Evolutionary conservation across 805 yeast species (phyloP).

Genomic region (Metschnikowia aberdeeniae): DNA sequence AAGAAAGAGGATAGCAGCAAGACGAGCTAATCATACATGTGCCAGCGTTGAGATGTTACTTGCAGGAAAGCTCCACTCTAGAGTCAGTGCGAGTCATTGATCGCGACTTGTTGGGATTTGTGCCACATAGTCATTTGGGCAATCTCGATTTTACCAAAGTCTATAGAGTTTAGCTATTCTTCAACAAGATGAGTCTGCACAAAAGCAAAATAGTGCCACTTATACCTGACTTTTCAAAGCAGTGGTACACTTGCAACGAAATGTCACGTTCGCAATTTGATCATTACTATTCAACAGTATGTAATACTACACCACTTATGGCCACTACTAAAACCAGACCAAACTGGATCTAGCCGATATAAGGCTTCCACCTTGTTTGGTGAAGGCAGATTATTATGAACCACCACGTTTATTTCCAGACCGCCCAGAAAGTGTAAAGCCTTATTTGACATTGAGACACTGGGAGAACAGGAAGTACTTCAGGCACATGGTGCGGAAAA

Average conservation of each 20-base stretch:
- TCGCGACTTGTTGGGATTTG: not conserved
- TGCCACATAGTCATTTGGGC: slow-evolving; percentile 1
- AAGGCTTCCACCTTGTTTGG: slow-evolving; percentile 52
- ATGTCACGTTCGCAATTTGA: slow-evolving; percentile 49
- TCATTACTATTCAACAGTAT: slow-evolving; percentile 47
- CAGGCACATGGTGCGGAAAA: slow-evolving; percentile 32
- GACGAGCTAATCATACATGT: not conserved
- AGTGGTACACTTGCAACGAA: not conserved
- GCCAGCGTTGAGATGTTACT: not conserved
- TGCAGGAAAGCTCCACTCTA: not conserved
- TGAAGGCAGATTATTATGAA: slow-evolving; percentile 42
- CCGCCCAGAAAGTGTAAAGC: slow-evolving; percentile 42
- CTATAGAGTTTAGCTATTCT: not conserved
- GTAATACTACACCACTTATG: slow-evolving; percentile 6
- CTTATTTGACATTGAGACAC: slow-evolving; percentile 37
- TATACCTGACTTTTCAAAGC: slow-evolving; percentile 1
- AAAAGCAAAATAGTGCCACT: not conserved
- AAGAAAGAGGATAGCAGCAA: slow-evolving; percentile 13
- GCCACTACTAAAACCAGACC: slow-evolving; percentile 32
- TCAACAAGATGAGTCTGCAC: not conserved
- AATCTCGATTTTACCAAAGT: not conserved
- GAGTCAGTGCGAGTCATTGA: not conserved
- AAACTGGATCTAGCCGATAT: slow-evolving; percentile 53
- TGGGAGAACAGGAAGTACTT: slow-evolving; percentile 47
- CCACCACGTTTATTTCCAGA: slow-evolving; percentile 61